A percentile compares a stretch with the other conserved stretches of the same genome.
Evolutionary conservation across 2,329 filamentous ascomycete genomes (phyloP).

Genomic region (Pseudogymnoascus sp.): DNA sequence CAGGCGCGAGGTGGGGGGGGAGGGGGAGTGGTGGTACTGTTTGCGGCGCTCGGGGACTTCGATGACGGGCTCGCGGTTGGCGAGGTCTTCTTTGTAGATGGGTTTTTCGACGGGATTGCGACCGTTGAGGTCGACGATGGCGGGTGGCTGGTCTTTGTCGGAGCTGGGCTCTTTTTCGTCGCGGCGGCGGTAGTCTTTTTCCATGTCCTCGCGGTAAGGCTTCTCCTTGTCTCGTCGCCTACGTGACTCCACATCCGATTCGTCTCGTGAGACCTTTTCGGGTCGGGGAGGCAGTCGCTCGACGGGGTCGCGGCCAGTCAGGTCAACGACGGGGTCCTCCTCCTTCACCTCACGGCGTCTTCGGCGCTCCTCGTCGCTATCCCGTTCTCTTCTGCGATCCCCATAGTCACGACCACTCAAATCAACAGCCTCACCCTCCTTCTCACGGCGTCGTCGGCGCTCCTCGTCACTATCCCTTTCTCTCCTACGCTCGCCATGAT

Average conservation of each 20-base stretch:
- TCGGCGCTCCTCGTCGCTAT: conserved; percentile 14
- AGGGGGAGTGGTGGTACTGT: conserved; percentile 3
- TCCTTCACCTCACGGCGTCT: conserved; percentile 13
- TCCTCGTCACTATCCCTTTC: neutral
- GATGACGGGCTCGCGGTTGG: conserved; percentile 13
- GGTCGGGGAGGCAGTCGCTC: neutral
- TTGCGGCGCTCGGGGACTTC: conserved; percentile 14
- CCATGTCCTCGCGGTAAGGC: conserved; percentile 6
- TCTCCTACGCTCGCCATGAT: neutral
- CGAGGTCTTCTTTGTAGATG: conserved; percentile 23
- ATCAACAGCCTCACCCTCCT: neutral
- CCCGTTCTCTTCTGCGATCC: neutral
- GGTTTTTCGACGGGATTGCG: conserved; percentile 41
- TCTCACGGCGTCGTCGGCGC: neutral
- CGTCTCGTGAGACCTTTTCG: neutral
- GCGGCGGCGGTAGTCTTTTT: neutral
- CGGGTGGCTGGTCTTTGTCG: conserved; percentile 10
- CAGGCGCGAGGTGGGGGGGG: conserved; percentile 15
- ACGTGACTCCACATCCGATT: neutral
- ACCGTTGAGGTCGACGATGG: conserved; percentile 23
- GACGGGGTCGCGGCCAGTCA: conserved; percentile 8
- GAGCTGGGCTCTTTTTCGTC: neutral
- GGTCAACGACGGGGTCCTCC: neutral
- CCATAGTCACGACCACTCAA: neutral
- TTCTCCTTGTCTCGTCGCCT: conserved; percentile 1